Percentiles rank a stretch among this genome's conserved stretches.
phyloP scores from a whole-genome alignment of 352 stramenopile species.

The Globisporangium orthogonon region DNA sequence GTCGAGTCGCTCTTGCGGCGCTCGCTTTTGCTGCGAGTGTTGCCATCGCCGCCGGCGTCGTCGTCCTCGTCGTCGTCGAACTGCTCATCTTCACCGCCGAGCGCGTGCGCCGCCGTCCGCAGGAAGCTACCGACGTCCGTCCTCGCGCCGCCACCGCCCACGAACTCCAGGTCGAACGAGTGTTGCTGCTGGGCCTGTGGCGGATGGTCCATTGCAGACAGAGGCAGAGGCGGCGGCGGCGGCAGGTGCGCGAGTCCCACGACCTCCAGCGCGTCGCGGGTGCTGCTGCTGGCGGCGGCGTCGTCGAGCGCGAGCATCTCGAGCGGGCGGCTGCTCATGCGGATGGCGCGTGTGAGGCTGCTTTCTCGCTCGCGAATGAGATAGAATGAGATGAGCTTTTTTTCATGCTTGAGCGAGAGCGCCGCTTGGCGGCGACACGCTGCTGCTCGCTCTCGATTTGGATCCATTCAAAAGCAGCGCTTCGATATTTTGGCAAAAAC shows the following conservation, averaged over 20 bases:
- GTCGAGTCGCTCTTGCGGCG: constrained; percentile 71
- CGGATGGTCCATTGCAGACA: neutral
- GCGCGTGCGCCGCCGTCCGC: neutral
- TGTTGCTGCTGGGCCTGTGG: neutral
- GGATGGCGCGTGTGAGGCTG: neutral
- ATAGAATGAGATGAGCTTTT: too few relatives aligned
- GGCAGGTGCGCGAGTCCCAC: neutral
- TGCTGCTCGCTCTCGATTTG: too few relatives aligned
- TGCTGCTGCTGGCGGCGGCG: constrained; percentile 8
- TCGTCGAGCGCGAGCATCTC: constrained; percentile 53
- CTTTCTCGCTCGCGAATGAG: neutral
- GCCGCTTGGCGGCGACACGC: too few relatives aligned
- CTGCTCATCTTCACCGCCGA: constrained; percentile 28
- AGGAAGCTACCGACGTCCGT: neutral
- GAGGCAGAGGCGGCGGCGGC: neutral
- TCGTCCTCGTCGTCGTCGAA: constrained; percentile 74
- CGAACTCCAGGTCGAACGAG: neutral
- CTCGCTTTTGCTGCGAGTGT: constrained; percentile 14
- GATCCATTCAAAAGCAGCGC: too few relatives aligned
- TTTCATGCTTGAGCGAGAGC: too few relatives aligned
- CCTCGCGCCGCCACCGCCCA: neutral
- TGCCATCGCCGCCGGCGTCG: constrained; percentile 32
- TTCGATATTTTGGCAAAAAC: too few relatives aligned
- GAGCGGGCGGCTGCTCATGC: constrained; percentile 64
- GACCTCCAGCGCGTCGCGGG: constrained; percentile 23